These are phyloP conservation scores for Saturnispora hagleri DNA, from an alignment of 805 yeast genomes.

Conservation along the genomic window DNA sequence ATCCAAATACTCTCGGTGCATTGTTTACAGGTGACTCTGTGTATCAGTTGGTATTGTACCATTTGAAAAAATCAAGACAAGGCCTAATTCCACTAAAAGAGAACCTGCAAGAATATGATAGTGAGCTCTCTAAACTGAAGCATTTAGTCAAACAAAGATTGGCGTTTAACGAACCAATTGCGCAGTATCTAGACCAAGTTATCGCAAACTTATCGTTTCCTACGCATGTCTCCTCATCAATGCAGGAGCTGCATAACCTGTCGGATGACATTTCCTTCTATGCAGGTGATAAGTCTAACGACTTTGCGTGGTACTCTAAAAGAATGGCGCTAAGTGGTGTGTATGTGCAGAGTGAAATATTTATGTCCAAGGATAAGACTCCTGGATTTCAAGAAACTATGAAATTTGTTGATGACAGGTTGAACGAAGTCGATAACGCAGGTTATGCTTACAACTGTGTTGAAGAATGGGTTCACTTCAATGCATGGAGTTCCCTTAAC, in stretches of 20 bases:
- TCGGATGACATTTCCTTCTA: constrained; percentile 77
- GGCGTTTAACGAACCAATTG: constrained; percentile 39
- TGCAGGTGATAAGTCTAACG: constrained; percentile 72
- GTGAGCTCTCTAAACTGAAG: constrained; percentile 20
- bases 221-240: constrained; percentile 43
- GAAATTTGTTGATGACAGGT: constrained; percentile 52
- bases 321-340: constrained; percentile 60
- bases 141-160: constrained; percentile 38
- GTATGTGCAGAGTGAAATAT: constrained; percentile 69
- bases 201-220: constrained; percentile 61
- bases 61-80: constrained; percentile 37
- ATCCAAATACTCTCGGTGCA: constrained; percentile 34
- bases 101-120: constrained; percentile 17
- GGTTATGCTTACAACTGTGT: constrained; percentile 55
- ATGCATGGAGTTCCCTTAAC: constrained; percentile 53
- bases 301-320: constrained; percentile 90
- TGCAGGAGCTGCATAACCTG: constrained; percentile 62
- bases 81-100: constrained; percentile 22
- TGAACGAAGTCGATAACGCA: constrained; percentile 41
- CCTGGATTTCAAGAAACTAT: constrained; percentile 45
- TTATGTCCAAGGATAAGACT: constrained; percentile 69
- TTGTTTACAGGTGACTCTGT: constrained; percentile 26
- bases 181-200: constrained; percentile 37
- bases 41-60: constrained; percentile 36
- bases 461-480: constrained; percentile 73